Evolutionary conservation across 2,329 filamentous ascomycete species (phyloP), one percentile per base, ranked within the genome.

Genomic region (Diaporthe australafricana): DNA sequence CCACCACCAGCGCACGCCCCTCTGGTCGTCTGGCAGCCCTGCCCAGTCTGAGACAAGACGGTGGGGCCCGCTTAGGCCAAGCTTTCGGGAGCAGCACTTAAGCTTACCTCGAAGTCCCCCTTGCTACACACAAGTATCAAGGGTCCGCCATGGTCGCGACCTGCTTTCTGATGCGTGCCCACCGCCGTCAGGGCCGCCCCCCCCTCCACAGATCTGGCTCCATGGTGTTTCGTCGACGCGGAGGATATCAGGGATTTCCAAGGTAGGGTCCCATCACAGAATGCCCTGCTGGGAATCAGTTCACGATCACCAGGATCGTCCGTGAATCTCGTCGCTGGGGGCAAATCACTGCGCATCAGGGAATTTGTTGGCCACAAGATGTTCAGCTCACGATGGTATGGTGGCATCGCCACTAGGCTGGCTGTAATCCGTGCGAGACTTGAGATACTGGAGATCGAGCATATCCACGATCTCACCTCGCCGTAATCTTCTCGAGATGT

Each of bases 21-120:
- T 48, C 6, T 40, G 27, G 22, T 45, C 47, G 56, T 52, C 68
- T 45, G 60, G 22, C 56, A 47, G 27, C 68, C 68, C 38, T 35
- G 68, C 48, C 40, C 47, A 45, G 35, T 53, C 68, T 70, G 68
- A 70, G 68, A 70, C 68, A 45, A 38, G 56, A 66, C 57, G 42
- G 52, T 40, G 52, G 47, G 45, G 60, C 60, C 45, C 48, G 60
- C 45, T 65, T 27, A 65, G 47, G 68, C 68, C 68, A 65, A 52
- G 47, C 57, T 32, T 66, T 70, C 68, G 68, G 68, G 35, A 68
- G 40, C 47, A 50, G 60, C 60, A 65, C 30, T 65, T 70, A 70
- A 70, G 68, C 68, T 70, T 70, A 70, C 47, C 68, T 70, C 32
- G 60, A n/a, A 38, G 57, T 20, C 60, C 60, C 57, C 45, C 45